Percentiles rank a stretch among this genome's conserved stretches.
These are phyloP conservation scores for Dimocarpus longan DNA, from an alignment of 345 rosid genomes.

Conservation along the genomic window DNA sequence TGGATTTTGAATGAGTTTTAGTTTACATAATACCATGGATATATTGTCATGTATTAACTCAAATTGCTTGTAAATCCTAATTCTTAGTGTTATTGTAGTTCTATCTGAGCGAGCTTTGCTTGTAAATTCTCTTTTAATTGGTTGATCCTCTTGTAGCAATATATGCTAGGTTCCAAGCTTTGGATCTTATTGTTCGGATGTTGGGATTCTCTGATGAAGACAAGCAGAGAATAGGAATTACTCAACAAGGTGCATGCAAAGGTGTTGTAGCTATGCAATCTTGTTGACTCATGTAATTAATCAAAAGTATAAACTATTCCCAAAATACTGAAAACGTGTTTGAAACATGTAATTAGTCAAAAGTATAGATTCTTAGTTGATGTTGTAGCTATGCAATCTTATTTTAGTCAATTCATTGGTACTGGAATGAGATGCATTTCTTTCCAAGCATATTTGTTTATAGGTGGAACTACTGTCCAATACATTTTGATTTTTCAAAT, in stretches of 20 bases:
- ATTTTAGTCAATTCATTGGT: conserved; percentile 33
- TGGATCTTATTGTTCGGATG: conserved; percentile 97
- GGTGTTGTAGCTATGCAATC: conserved; percentile 99
- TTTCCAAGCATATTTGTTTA: not conserved
- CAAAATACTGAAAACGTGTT: conserved; percentile 35
- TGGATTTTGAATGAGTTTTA: conserved; percentile 8
- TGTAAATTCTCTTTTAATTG: not conserved
- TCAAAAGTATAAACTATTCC: too few relatives aligned
- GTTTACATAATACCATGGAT: too few relatives aligned
- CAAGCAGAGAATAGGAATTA: conserved; percentile 85
- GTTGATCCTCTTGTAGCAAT: not conserved
- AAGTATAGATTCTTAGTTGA: conserved; percentile 39
- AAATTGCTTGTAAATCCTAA: too few relatives aligned
- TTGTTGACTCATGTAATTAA: too few relatives aligned
- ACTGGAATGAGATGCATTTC: conserved; percentile 22
- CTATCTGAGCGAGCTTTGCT: not conserved
- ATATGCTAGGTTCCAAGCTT: conserved; percentile 50
- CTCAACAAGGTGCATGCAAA: conserved; percentile 80
- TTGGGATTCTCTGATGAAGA: conserved; percentile 96
- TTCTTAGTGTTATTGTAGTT: too few relatives aligned
- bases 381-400: conserved; percentile 16
- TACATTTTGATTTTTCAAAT: not conserved
- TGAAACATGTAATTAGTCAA: conserved; percentile 37
- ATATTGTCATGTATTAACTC: too few relatives aligned
- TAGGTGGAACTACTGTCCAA: not conserved